Percentiles rank a stretch among this genome's conserved stretches.
phyloP scores from a whole-genome alignment of 768 basidiomycete genomes.

The Lactifluus hygrophoroides region DNA sequence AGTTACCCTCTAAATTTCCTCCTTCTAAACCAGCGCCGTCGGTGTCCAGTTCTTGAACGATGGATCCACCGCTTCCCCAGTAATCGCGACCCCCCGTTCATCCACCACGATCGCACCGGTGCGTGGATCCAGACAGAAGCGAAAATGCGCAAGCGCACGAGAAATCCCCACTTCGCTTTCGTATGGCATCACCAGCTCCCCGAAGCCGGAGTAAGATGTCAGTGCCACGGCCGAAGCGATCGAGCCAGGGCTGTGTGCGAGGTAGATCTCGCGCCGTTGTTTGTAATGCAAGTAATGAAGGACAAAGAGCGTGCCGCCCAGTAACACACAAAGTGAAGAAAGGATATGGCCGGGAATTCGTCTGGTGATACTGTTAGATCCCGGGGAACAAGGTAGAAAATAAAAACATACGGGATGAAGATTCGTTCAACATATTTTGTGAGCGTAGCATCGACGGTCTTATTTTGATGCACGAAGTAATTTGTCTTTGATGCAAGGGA shows the following conservation, averaged over 20 bases:
- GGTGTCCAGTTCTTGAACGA: slow-evolving; percentile 2
- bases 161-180: background rate
- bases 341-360: slow-evolving; percentile 37
- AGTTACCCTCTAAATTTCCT: background rate
- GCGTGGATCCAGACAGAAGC: slow-evolving; percentile 18
- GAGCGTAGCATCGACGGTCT: slow-evolving; percentile 32
- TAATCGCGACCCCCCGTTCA: background rate
- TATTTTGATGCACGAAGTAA: slow-evolving; percentile 44
- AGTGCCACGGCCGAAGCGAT: slow-evolving; percentile 6
- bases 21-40: slow-evolving; percentile 8
- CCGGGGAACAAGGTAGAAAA: background rate
- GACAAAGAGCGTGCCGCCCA: slow-evolving; percentile 39
- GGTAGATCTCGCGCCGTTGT: slow-evolving; percentile 3
- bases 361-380: background rate
- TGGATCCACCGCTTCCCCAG: background rate
- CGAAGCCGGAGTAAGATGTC: slow-evolving; percentile 18
- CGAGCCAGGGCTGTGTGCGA: slow-evolving; percentile 10
- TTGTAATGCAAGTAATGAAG: slow-evolving; percentile 38
- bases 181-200: slow-evolving; percentile 14
- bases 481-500: slow-evolving; percentile 45
- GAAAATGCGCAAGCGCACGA: slow-evolving; percentile 4
- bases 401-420: slow-evolving; percentile 50
- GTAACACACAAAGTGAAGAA: slow-evolving; percentile 38
- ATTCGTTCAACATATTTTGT: slow-evolving; percentile 40
- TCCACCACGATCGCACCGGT: slow-evolving; percentile 19